Conservation (phyloP, 2,329 filamentous ascomycete genomes). For the Kalmusia sp. region DNA sequence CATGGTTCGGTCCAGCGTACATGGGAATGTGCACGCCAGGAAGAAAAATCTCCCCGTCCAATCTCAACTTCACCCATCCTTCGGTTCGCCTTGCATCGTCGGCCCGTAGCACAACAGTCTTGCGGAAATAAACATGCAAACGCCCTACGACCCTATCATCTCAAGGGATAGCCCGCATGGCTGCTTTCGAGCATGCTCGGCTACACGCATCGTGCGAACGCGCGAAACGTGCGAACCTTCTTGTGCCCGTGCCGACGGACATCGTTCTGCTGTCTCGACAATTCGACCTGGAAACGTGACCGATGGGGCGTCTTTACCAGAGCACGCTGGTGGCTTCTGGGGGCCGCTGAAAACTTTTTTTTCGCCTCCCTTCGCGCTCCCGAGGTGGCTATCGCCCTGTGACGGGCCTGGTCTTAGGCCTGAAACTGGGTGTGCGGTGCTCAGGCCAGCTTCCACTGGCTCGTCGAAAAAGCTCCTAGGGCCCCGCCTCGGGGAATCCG, state of each 20-base stretch:
- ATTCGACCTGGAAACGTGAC: not conserved
- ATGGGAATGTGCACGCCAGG: not conserved
- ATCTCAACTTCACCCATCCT: conserved; percentile 6
- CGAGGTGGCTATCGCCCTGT: conserved; percentile 6
- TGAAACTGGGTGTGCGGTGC: not conserved
- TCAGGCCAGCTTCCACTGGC: not conserved
- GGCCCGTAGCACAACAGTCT: not conserved
- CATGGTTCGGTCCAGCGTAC: not conserved
- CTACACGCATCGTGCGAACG: not conserved
- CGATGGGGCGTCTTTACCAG: not conserved
- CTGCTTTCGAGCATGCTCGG: not conserved
- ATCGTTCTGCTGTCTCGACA: not conserved
- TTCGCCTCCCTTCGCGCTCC: conserved; percentile 1
- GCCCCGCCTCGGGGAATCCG: not conserved
- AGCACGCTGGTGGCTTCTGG: not conserved
- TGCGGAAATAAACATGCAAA: conserved; percentile 8
- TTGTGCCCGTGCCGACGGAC: conserved; percentile 5
- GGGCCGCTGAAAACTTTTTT: not conserved
- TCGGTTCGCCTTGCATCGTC: conserved; percentile 4
- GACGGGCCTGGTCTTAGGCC: not conserved
- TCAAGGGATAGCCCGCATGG: not conserved
- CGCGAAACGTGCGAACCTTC: not conserved
- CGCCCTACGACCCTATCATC: not conserved
- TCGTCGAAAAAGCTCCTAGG: not conserved
- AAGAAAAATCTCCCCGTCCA: not conserved